Evolutionary conservation across 345 rosid species (phyloP), one percentile per base, ranked within the genome.

Genomic region (Acer negundo): DNA sequence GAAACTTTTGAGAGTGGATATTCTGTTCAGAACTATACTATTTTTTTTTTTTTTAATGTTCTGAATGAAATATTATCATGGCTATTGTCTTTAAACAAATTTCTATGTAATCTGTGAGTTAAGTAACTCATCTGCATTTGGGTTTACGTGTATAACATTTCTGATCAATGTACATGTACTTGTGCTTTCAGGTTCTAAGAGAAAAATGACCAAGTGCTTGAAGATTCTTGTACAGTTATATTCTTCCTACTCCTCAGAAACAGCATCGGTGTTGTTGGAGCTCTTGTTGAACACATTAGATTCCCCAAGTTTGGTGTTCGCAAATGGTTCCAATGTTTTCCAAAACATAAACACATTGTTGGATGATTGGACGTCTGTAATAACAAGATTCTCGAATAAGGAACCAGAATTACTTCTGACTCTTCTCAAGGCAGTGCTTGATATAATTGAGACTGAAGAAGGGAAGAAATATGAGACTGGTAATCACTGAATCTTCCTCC

Each of bases 321-420:
- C 76, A 35, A 78, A 86, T 69, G 82, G 79, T 67, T 51, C 72
- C 71, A 68, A 79, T 67, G 44, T 59, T 77, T 81, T 69, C 70
- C 86, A 79, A 84, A 81, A 80, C 78, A 15, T 70, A 55, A 69
- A 77, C 76, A 77, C 69, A 55, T 78, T 79, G 49, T 78, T 85
- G 80, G 86, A 85, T 78, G 94, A 87, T 51, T 93, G 98, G 99
- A 90, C 84, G 79, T 85, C 80, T 86, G 85, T 90, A 73, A 78
- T 87, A 61, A 38, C 82, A 72, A 86, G 87, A 80, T 84, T 96
- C 66, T 85, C 94, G 24, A 84, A 79, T 53, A 89, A 87, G 86
- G 95, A 90, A 84, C 98, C 97, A 13, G 91, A 96, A 83, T 75
- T 92, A 72, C 86, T 94, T 76, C 81, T 87, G 70, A 81, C 79